phyloP scores from a whole-genome alignment of 73 alveolate species.

The Blepharisma japonicum region DNA sequence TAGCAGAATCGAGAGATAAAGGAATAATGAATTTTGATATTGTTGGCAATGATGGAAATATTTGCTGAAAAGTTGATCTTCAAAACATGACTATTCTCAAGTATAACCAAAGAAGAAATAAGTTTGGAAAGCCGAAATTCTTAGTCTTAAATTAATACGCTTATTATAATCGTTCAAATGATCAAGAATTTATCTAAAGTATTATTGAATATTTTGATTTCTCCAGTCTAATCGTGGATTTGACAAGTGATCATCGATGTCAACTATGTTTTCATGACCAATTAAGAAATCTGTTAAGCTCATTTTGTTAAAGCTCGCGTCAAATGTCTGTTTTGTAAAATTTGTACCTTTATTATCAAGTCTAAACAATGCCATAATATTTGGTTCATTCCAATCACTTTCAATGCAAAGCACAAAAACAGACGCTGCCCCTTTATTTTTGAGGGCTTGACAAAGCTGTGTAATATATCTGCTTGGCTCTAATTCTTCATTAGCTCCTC shows the following conservation, averaged over 20 bases:
- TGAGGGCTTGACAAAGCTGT: not conserved
- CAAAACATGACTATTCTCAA: no score
- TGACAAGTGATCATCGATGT: slow-evolving; percentile 5
- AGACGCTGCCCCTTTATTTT: not conserved
- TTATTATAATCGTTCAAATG: no score
- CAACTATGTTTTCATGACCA: not conserved
- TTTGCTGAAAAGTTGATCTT: no score
- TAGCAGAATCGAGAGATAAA: no score
- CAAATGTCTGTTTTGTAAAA: not conserved
- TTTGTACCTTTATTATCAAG: not conserved
- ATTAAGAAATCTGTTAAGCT: not conserved
- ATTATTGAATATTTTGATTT: not conserved
- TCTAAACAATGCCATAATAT: not conserved
- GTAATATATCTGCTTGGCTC: slow-evolving; percentile 12
- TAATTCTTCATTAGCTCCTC: not conserved
- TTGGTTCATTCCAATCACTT: not conserved
- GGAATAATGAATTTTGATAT: no score
- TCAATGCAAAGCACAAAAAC: slow-evolving; percentile 10
- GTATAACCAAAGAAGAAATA: no score
- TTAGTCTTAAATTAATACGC: no score
- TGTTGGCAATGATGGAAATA: no score
- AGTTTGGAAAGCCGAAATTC: no score
- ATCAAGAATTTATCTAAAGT: no score
- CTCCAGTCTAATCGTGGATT: slow-evolving; percentile 7
- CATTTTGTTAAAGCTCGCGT: not conserved